Conservation (phyloP, 2,329 filamentous ascomycete genomes). For the Davidsoniella eucalypti region DNA sequence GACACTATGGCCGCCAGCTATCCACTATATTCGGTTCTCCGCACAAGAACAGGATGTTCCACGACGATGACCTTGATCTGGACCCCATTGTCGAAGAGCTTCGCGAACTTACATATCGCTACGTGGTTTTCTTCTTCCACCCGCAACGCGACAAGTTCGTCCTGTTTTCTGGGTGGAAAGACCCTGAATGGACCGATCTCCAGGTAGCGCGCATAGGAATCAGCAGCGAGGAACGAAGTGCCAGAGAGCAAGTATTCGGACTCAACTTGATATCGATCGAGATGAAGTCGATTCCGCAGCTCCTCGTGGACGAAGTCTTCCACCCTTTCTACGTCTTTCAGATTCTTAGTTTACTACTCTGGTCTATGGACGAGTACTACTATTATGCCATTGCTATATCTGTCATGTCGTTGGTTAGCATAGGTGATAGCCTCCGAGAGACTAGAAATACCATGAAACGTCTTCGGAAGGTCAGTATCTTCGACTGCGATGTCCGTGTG, state of each 20-base stretch:
- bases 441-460: constrained; percentile 82
- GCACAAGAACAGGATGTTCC: constrained; percentile 39
- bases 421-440: constrained; percentile 75
- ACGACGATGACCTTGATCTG: constrained; percentile 50
- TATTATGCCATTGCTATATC: constrained; percentile 96
- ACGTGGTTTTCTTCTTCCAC: constrained; percentile 85
- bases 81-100: constrained; percentile 64
- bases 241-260: constrained; percentile 75
- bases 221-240: constrained; percentile 73
- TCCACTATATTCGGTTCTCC: constrained; percentile 51
- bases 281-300: constrained; percentile 66
- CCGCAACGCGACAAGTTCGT: constrained; percentile 79
- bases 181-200: constrained; percentile 72
- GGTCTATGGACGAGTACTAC: constrained; percentile 93
- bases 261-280: constrained; percentile 84
- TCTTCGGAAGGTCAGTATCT: constrained; percentile 77
- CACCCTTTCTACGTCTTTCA: constrained; percentile 87
- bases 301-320: constrained; percentile 71
- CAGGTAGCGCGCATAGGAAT: constrained; percentile 61
- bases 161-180: constrained; percentile 81
- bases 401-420: constrained; percentile 82
- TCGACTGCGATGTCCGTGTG: constrained; percentile 90
- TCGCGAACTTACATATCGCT: constrained; percentile 75
- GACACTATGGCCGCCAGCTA: constrained; percentile 35
- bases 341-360: constrained; percentile 80